These are phyloP conservation scores for Komagataella ulmi DNA, from an alignment of 805 yeast species.

Conservation along the genomic window DNA sequence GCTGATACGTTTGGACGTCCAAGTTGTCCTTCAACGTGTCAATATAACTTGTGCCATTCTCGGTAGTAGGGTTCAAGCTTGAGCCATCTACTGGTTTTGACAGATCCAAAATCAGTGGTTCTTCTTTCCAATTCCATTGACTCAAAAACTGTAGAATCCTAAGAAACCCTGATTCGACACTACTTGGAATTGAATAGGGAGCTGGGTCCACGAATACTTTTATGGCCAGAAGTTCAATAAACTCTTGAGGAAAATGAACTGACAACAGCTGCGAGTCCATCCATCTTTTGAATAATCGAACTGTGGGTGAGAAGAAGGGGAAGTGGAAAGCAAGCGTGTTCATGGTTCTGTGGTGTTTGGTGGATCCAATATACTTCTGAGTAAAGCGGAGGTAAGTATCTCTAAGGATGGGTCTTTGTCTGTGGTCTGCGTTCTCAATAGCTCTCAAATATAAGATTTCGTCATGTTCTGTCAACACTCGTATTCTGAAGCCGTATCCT, in stretches of 20 bases:
- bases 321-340: conserved; percentile 57
- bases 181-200: conserved; percentile 73
- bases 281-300: conserved; percentile 83
- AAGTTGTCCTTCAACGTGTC: conserved; percentile 46
- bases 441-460: conserved; percentile 63
- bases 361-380: conserved; percentile 49
- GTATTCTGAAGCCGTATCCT: conserved; percentile 74
- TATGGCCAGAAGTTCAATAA: conserved; percentile 70
- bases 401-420: conserved; percentile 43
- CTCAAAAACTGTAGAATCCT: conserved; percentile 60
- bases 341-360: conserved; percentile 74
- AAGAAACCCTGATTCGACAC: conserved; percentile 70
- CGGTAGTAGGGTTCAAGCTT: conserved; percentile 7
- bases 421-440: conserved; percentile 49
- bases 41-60: conserved; percentile 19
- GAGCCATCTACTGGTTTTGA: conserved; percentile 28
- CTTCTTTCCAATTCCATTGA: conserved; percentile 91
- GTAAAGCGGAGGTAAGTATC: conserved; percentile 51
- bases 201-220: conserved; percentile 79
- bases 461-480: conserved; percentile 77
- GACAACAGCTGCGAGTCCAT: conserved; percentile 68
- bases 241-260: conserved; percentile 62
- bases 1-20: conserved; percentile 46
- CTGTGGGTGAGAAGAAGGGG: conserved; percentile 66
- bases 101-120: conserved; percentile 69